Conservation (phyloP, 129 eudicot species). For the Deinandra increscens region DNA sequence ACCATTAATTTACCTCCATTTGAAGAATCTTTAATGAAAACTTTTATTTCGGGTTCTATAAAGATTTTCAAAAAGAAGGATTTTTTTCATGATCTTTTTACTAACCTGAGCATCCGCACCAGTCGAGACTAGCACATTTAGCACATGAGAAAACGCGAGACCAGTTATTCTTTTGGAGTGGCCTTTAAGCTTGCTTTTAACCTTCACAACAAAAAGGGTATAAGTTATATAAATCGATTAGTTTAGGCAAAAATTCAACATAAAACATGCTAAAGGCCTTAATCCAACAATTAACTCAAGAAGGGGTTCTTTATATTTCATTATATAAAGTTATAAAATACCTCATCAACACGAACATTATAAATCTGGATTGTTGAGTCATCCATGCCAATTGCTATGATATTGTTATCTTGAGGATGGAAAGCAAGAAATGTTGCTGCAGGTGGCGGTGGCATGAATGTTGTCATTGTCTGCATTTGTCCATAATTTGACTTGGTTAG, state of each 20-base stretch:
- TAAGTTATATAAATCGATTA: not conserved
- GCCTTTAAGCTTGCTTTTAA: constrained; percentile 95
- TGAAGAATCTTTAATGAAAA: not conserved
- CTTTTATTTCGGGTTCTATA: not conserved
- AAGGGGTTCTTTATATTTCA: not conserved
- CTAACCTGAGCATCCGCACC: constrained; percentile 97
- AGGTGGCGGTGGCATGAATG: constrained; percentile 86
- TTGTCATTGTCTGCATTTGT: constrained; percentile 74
- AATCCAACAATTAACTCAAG: not conserved
- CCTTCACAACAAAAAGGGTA: constrained; percentile 38
- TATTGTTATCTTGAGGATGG: constrained; percentile 83
- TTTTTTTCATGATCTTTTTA: constrained; percentile 4
- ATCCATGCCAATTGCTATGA: constrained; percentile 82
- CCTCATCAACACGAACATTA: constrained; percentile 82
- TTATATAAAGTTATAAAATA: constrained; percentile 5
- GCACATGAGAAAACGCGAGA: constrained; percentile 76
- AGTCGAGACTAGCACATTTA: constrained; percentile 78
- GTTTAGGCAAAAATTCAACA: not conserved
- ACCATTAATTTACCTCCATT: not conserved
- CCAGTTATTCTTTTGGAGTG: constrained; percentile 90
- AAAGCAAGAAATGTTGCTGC: constrained; percentile 82
- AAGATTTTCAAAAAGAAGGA: not conserved
- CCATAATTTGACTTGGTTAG: not conserved
- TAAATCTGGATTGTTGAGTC: constrained; percentile 74
- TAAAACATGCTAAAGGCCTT: constrained; percentile 3